Evolutionary conservation across 208 protist genomes (phyloP), one percentile per base, ranked within the genome.

Genomic region (Trypanosoma conorhini): DNA sequence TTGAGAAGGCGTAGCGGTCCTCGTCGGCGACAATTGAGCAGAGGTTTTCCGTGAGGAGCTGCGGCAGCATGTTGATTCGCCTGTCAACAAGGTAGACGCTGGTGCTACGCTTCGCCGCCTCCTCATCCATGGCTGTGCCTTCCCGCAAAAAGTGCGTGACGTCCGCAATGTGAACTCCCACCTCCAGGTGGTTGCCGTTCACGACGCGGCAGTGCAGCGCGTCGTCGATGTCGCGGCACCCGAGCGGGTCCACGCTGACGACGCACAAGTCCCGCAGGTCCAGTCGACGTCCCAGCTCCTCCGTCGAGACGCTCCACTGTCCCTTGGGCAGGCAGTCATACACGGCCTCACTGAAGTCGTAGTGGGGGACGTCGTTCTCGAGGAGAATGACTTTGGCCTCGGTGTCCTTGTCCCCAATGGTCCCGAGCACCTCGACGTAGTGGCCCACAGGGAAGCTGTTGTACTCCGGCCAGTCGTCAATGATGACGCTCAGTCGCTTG

Each of bases 161-260:
- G 77, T 99, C 98, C 17, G 98, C 98, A 73, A 99, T 99, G 79
- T 99, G 97, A 58, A 99, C 97, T 58, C 97, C 97, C 24, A 99
- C 86, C 74, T 98, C 90, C 33, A 97, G 60, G 73, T 97, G 83
- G 46, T 91, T 92, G 51, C 85, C 81, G 52, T 86, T 83, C 21
- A 98, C 77, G 48, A 80, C 61, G n/a, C 87, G 85, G 75, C 85
- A 95, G 71, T 96, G 92, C 26, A 97, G 68, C 26, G 86, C 93
- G 58, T 97, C 89, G 40, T 97, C 92, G 57, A 96, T 93, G 74
- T 98, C 94, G 38, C 88, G 88, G 80, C 92, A 97, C n/a, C 96
- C 96, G 22, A 96, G 76, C 7, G 98, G 98, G 84, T 99, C 98
- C 9, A 99, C 90, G 70, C 90, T 97, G 26, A 97, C 83, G 56